phyloP scores from a whole-genome alignment of 306 rosid species.

The Carpinus viminea region DNA sequence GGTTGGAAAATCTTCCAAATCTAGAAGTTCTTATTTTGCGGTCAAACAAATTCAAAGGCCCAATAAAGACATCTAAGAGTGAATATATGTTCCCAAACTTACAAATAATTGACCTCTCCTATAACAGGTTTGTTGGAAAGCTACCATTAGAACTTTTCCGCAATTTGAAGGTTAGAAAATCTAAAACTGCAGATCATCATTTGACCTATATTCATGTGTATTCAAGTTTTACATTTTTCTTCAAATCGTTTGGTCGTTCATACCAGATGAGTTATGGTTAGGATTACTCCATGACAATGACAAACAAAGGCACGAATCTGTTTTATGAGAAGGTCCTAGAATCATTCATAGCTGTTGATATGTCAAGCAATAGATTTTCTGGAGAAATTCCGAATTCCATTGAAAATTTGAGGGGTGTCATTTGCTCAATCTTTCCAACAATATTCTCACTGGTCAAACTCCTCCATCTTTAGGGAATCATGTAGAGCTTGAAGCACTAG shows the following conservation, averaged over 20 bases:
- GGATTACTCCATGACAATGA: neutral
- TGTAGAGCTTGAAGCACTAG: neutral
- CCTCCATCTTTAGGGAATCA: neutral
- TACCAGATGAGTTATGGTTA: neutral
- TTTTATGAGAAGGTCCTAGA: neutral
- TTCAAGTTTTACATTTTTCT: neutral
- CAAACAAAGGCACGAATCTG: neutral
- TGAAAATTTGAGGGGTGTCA: neutral
- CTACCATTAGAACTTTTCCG: neutral
- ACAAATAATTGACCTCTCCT: neutral
- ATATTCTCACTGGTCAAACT: neutral
- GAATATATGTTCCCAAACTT: neutral
- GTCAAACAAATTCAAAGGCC: neutral
- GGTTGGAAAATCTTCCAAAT: neutral
- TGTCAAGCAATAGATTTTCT: neutral
- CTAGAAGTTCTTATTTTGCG: neutral
- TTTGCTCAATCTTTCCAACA: neutral
- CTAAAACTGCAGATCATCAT: neutral
- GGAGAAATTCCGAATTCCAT: neutral
- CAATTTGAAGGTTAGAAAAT: neutral
- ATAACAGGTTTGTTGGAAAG: neutral
- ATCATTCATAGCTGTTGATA: neutral
- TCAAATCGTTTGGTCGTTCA: too few species aligned
- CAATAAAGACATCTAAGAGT: too few species aligned
- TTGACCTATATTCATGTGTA: neutral